Evolutionary conservation across 1,284 basidiomycete species (phyloP).

Genomic region (Ceratorhiza oryzae-sativae): DNA sequence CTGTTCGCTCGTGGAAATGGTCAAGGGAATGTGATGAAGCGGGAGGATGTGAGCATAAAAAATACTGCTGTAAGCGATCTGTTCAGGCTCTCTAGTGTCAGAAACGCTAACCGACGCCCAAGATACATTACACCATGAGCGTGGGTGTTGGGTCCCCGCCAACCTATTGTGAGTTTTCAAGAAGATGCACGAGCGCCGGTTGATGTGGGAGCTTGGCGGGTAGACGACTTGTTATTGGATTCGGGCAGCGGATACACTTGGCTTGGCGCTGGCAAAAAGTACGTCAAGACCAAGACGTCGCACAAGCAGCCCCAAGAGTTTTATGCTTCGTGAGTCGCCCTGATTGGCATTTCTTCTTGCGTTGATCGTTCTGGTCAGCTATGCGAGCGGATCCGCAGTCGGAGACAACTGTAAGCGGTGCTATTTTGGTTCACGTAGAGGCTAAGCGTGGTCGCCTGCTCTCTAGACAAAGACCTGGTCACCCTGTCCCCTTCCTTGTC

Average conservation of each 20-base stretch:
- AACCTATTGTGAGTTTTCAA: conserved; percentile 17
- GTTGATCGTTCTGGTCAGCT: neutral
- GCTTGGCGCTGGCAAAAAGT: conserved; percentile 35
- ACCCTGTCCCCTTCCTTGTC: conserved; percentile 15
- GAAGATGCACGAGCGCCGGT: neutral
- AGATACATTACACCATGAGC: conserved; percentile 34
- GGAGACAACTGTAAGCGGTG: conserved; percentile 4
- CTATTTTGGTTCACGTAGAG: no score
- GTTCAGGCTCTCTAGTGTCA: neutral
- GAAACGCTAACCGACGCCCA: neutral
- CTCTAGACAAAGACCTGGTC: conserved; percentile 31
- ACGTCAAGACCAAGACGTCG: conserved; percentile 24
- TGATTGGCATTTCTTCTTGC: neutral
- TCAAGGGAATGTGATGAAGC: neutral
- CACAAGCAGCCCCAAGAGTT: conserved; percentile 12
- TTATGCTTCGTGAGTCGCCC: conserved; percentile 6
- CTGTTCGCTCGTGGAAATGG: neutral
- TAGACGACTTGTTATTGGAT: conserved; percentile 33
- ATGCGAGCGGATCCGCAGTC: conserved; percentile 30
- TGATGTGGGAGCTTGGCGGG: neutral
- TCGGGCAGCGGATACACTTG: conserved; percentile 37
- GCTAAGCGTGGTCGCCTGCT: neutral
- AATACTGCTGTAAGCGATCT: conserved; percentile 28
- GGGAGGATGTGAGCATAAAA: conserved; percentile 5
- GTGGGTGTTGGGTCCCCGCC: conserved; percentile 33